Conservation (phyloP, 495 filamentous ascomycete genomes). For the Cercophora newfieldiana region DNA sequence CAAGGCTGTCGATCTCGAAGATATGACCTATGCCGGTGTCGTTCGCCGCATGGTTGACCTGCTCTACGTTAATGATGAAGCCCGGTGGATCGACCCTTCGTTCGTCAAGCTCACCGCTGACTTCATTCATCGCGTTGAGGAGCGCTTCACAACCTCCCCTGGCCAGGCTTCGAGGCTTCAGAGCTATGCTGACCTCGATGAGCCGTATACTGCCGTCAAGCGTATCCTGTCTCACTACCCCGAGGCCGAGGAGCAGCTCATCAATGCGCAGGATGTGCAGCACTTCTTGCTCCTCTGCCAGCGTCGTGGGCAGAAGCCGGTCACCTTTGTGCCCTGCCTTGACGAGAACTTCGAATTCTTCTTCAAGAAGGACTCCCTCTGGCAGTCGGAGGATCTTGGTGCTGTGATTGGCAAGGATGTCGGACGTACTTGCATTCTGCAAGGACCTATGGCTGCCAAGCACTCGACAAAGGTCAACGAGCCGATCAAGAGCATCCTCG, state of each 20-base stretch:
- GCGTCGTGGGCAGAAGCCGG: conserved; percentile 90
- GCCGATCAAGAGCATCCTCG: conserved; percentile 89
- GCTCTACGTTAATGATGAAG: conserved; percentile 93
- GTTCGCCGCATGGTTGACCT: conserved; percentile 92
- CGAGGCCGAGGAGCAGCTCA: conserved; percentile 82
- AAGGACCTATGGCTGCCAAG: conserved; percentile 90
- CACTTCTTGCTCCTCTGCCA: conserved; percentile 94
- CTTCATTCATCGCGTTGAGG: conserved; percentile 93
- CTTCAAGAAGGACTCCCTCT: conserved; percentile 99
- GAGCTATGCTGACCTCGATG: conserved; percentile 81
- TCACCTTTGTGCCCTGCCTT: conserved; percentile 88
- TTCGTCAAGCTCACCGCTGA: conserved; percentile 81
- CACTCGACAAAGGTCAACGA: conserved; percentile 88
- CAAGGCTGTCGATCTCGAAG: conserved; percentile 88
- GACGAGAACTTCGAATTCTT: conserved; percentile 97
- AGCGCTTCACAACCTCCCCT: conserved; percentile 73
- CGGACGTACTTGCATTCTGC: conserved; percentile 89
- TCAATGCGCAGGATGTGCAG: conserved; percentile 96
- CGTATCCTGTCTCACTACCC: conserved; percentile 80
- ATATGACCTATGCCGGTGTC: conserved; percentile 97
- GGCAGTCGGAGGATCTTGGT: conserved; percentile 96
- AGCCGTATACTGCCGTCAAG: conserved; percentile 74
- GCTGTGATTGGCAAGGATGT: conserved; percentile 96
- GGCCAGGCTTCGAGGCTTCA: conserved; percentile 68
- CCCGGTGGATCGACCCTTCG: conserved; percentile 89